Percentiles rank a stretch among this genome's conserved stretches.
These are phyloP conservation scores for Solanum medicagineum DNA, from an alignment of 257 asterid species.

Conservation along the genomic window DNA sequence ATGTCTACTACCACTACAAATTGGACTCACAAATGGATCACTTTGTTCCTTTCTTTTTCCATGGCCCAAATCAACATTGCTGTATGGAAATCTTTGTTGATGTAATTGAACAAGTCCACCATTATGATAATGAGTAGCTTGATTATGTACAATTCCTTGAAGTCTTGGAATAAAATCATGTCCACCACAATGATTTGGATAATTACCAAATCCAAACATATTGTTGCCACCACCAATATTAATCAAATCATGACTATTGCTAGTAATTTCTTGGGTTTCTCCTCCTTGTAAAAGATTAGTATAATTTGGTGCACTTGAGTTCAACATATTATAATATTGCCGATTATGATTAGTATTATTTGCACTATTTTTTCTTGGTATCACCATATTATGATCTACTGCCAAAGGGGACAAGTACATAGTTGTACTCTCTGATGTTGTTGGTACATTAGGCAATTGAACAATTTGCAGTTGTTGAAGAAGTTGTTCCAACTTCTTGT, in stretches of 20 bases:
- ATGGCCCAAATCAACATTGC: background rate
- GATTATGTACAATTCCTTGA: background rate
- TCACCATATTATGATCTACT: background rate
- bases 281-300: background rate
- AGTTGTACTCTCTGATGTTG: background rate
- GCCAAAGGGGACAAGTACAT: background rate
- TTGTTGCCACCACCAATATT: background rate
- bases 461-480: background rate
- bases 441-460: background rate
- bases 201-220: background rate
- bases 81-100: background rate
- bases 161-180: background rate
- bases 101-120: background rate
- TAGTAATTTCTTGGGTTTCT: background rate
- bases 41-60: background rate
- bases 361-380: background rate
- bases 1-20: background rate
- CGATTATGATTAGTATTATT: background rate
- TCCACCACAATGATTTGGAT: background rate
- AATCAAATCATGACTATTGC: background rate
- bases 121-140: background rate
- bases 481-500: background rate
- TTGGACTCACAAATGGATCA: background rate
- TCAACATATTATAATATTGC: background rate
- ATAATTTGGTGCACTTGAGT: background rate